These are phyloP conservation scores for Phytopythium boreale DNA, from an alignment of 352 stramenopile species.

Conservation along the genomic window DNA sequence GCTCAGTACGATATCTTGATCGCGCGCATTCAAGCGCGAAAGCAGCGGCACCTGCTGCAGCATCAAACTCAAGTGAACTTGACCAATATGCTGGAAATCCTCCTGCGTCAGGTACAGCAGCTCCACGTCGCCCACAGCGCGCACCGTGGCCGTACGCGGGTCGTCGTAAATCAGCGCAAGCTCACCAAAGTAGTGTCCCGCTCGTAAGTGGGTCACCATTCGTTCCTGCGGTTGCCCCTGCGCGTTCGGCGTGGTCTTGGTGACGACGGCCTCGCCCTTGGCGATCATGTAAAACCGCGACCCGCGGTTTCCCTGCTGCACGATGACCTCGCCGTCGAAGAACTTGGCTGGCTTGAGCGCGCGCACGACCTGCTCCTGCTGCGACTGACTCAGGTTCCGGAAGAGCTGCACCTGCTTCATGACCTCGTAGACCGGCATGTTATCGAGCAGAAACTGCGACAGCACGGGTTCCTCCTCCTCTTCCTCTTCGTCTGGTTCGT, in stretches of 20 bases:
- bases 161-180: constrained; percentile 91
- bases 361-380: constrained; percentile 85
- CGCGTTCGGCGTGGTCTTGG: constrained; percentile 49
- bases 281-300: constrained; percentile 91
- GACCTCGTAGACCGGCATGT: constrained; percentile 86
- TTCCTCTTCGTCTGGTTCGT: constrained; percentile 63
- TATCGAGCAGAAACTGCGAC: constrained; percentile 75
- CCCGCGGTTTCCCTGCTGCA: constrained; percentile 81
- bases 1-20: constrained; percentile 83
- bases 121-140: constrained; percentile 73
- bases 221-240: constrained; percentile 56
- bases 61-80: constrained; percentile 87
- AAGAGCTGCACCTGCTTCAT: constrained; percentile 89
- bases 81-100: constrained; percentile 85
- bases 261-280: constrained; percentile 84
- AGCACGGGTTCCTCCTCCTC: constrained; percentile 68
- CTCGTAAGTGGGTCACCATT: constrained; percentile 87
- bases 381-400: constrained; percentile 81
- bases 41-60: constrained; percentile 83
- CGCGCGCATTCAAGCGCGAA: constrained; percentile 55
- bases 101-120: constrained; percentile 84
- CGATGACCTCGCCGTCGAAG: constrained; percentile 77
- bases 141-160: constrained; percentile 78
- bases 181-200: constrained; percentile 93
- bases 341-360: constrained; percentile 86